Evolutionary conservation across 495 filamentous ascomycete genomes (phyloP), one percentile per base, ranked within the genome.

Genomic region (Neurospora tetraspora): DNA sequence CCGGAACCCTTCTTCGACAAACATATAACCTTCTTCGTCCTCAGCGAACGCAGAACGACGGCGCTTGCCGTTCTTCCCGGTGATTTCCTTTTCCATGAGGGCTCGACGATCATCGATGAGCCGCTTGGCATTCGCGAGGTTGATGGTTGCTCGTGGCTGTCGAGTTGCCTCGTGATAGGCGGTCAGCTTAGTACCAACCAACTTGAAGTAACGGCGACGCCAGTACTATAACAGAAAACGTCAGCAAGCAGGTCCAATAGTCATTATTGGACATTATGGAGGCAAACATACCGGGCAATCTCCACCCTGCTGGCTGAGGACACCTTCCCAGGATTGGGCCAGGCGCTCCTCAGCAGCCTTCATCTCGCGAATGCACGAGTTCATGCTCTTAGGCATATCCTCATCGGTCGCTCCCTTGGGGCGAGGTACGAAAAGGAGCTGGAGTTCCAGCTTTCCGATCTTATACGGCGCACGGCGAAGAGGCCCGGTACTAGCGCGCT

Each of bases 11-110:
- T 98, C 96, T 81, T 99, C 96, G 31, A 99, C 96, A 76, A 98
- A 98, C 94, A 98, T 97, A 83, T 98, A 99, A 68, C 96, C 96
- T 77, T 99, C 96, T 81, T 98, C 96, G 77, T 98, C 96, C 81
- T 98, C 96, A 9, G 96, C 94, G 76, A 99, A 99, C 37, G 93
- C 96, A 70, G 93, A 96, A 78, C 96, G 94, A 42, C 96, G 90
- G 31, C 96, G 90, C 75, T 90, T 90, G 71, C 92, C 92, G 73
- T 86, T 87, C 77, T 91, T 91, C 34, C 89, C 90, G 59, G 86
- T 89, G 0, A 90, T 92, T 78, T 94, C 91, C 72, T 89, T 93
- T 74, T 97, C 90, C 7, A 89, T 91, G 42, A 99, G 87, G 37
- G 93, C 85, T n/a, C 89, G 87, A 34, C 92, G 89, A 76, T 98